phyloP scores from a whole-genome alignment of 2,329 filamentous ascomycete species.

The Aspergillus novofumigatus region DNA sequence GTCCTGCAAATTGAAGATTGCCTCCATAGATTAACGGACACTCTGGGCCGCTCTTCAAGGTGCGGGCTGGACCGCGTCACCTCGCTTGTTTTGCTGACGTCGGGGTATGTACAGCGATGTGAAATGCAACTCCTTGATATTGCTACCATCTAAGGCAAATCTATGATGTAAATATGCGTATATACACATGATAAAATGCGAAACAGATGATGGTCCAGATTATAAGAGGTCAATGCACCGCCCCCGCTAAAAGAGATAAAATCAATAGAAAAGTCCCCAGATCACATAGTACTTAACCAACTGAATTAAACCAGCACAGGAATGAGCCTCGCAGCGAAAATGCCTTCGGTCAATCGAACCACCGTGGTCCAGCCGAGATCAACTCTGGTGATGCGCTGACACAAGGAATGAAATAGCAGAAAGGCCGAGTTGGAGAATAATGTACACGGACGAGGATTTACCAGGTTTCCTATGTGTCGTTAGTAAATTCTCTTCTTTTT shows the following conservation, averaged over 20 bases:
- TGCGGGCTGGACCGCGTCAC: too few species aligned
- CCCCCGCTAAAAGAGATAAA: background rate
- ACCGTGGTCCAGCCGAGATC: slow-evolving; percentile 1
- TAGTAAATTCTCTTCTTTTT: background rate
- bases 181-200: background rate
- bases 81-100: background rate
- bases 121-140: background rate
- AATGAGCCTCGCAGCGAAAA: background rate
- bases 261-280: background rate
- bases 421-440: background rate
- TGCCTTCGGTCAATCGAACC: background rate
- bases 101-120: background rate
- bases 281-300: background rate
- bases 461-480: slow-evolving; percentile 32
- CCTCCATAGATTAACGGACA: background rate
- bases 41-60: background rate
- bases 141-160: background rate
- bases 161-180: background rate
- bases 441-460: slow-evolving; percentile 10
- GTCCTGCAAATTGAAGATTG: background rate
- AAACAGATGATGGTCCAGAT: background rate
- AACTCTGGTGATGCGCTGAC: background rate
- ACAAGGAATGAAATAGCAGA: background rate
- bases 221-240: background rate
- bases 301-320: background rate